A percentile compares a stretch with the other conserved stretches of the same genome.
phyloP scores from a whole-genome alignment of 805 yeast genomes.

The Starmerella bombi region DNA sequence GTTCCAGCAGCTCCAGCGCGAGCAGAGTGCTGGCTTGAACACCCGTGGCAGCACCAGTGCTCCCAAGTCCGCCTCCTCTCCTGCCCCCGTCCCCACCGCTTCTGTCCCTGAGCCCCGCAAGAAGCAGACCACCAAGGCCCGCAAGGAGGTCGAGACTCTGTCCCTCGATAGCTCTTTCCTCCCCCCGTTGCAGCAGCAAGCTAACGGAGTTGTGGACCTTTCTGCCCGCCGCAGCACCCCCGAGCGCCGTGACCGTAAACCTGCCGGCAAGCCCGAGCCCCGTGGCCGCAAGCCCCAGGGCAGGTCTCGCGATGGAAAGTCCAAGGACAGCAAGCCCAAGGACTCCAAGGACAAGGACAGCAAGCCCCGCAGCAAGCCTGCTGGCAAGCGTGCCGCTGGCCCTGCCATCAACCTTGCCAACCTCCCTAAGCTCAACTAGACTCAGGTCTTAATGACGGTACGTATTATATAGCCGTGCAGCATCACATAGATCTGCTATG shows the following conservation, averaged over 20 bases:
- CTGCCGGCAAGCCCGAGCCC: slow-evolving; percentile 19
- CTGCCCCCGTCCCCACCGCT: slow-evolving; percentile 42
- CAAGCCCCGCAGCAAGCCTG: slow-evolving; percentile 14
- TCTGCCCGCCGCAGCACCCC: slow-evolving; percentile 32
- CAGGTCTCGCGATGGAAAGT: slow-evolving; percentile 15
- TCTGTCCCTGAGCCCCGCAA: slow-evolving; percentile 41
- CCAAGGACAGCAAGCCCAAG: neutral
- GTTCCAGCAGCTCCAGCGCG: slow-evolving; percentile 47
- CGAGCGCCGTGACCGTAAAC: slow-evolving; percentile 1
- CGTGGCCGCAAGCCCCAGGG: slow-evolving; percentile 16
- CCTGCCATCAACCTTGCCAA: slow-evolving; percentile 18
- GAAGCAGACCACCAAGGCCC: slow-evolving; percentile 56
- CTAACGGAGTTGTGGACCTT: slow-evolving; percentile 2
- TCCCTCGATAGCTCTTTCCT: slow-evolving; percentile 21
- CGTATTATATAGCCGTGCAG: too few species aligned
- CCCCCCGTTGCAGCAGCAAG: slow-evolving; percentile 8
- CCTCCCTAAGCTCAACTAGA: slow-evolving; percentile 19
- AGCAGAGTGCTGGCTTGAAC: slow-evolving; percentile 23
- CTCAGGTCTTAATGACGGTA: too few species aligned
- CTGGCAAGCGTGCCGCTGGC: slow-evolving; percentile 18
- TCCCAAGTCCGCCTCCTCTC: slow-evolving; percentile 42
- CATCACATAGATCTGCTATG: too few species aligned
- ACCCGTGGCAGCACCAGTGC: slow-evolving; percentile 44
- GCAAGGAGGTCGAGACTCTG: slow-evolving; percentile 62
- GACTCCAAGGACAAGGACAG: slow-evolving; percentile 1